A percentile compares a stretch with the other conserved stretches of the same genome.
phyloP scores from a whole-genome alignment of 2,329 filamentous ascomycete species.

The Rhytidhysteron rufulum region DNA sequence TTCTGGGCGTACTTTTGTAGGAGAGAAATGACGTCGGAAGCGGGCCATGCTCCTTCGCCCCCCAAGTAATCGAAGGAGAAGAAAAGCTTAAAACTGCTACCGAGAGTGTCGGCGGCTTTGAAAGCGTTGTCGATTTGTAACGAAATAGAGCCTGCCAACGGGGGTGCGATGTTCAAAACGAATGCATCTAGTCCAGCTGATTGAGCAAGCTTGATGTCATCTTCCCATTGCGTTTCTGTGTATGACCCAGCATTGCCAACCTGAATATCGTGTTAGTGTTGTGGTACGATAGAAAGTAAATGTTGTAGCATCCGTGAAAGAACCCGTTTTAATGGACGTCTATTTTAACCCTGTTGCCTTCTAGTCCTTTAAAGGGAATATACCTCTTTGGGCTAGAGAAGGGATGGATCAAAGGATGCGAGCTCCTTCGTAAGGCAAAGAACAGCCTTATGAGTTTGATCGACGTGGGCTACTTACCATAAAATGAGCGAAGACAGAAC shows the following conservation, averaged over 20 bases:
- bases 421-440: too few relatives aligned
- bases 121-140: conserved; percentile 22
- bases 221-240: conserved; percentile 19
- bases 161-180: conserved; percentile 31
- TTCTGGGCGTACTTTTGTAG: conserved; percentile 36
- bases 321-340: neutral
- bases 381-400: too few relatives aligned
- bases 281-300: neutral
- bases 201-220: conserved; percentile 35
- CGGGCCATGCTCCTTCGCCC: conserved; percentile 4
- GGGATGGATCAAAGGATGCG: too few relatives aligned
- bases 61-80: conserved; percentile 41
- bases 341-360: too few relatives aligned
- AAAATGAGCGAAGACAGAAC: conserved; percentile 2
- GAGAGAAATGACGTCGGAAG: conserved; percentile 4
- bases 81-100: conserved; percentile 36
- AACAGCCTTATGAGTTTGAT: too few relatives aligned
- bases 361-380: too few relatives aligned
- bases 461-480: neutral
- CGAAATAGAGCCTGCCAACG: conserved; percentile 4
- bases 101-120: conserved; percentile 18
- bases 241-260: conserved; percentile 22
- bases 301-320: neutral
- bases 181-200: conserved; percentile 39
- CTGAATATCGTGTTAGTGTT: conserved; percentile 16